phyloP scores from a whole-genome alignment of 805 yeast genomes.

The Saturnispora bothae region DNA sequence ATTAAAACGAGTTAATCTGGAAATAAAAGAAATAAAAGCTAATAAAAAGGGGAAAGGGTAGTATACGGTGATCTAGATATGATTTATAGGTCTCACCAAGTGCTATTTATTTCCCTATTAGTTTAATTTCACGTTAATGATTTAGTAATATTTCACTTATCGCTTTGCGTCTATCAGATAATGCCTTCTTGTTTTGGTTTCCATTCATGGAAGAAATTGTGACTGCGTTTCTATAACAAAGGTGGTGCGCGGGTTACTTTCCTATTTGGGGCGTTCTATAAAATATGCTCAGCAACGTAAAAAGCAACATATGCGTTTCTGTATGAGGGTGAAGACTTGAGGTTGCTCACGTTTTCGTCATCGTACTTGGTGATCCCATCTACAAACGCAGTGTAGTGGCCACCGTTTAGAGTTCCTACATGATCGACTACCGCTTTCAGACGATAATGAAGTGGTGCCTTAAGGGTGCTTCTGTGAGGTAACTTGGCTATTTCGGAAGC shows the following conservation, averaged over 20 bases:
- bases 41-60: too few species aligned
- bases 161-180: constrained; percentile 1
- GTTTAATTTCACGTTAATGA: too few species aligned
- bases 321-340: neutral
- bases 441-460: constrained; percentile 55
- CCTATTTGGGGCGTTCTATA: neutral
- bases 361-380: neutral
- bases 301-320: neutral
- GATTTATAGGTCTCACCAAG: too few species aligned
- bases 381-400: constrained; percentile 52
- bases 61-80: too few species aligned
- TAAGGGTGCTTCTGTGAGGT: constrained; percentile 20
- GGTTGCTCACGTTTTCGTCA: constrained; percentile 17
- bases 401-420: constrained; percentile 70
- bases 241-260: neutral
- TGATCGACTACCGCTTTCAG: constrained; percentile 80
- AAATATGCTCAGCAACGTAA: neutral
- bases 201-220: neutral
- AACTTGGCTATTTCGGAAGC: neutral
- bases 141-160: constrained; percentile 1
- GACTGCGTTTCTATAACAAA: neutral
- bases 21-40: too few species aligned
- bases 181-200: neutral
- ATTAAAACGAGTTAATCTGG: too few species aligned
- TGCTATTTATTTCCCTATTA: too few species aligned